Conservation (phyloP, 2,329 filamentous ascomycete species). For the Colletotrichum brevisporum region DNA sequence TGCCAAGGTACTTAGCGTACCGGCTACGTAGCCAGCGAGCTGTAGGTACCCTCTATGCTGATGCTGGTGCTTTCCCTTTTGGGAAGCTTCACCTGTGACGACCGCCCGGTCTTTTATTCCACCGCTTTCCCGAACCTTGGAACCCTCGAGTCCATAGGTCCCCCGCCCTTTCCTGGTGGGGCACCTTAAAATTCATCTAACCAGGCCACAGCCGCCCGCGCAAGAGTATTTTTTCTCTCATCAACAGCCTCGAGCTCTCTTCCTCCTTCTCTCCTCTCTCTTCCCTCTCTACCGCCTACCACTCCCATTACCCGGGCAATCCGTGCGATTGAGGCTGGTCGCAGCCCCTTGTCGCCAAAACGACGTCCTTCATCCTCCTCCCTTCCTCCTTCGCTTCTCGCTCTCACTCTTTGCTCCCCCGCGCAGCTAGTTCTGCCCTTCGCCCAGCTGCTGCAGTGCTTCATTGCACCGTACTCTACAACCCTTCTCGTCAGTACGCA, state of each 20-base stretch:
- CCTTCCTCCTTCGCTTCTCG: slow-evolving; percentile 68
- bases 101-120: slow-evolving; percentile 29
- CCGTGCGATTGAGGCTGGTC: slow-evolving; percentile 56
- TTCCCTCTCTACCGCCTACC: slow-evolving; percentile 32
- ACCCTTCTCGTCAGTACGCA: slow-evolving; percentile 70
- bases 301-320: slow-evolving; percentile 33
- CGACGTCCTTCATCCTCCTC: slow-evolving; percentile 57
- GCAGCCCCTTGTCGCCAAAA: slow-evolving; percentile 58
- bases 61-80: no score
- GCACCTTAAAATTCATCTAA: slow-evolving; percentile 42
- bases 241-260: slow-evolving; percentile 45
- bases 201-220: slow-evolving; percentile 33
- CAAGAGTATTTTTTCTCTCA: slow-evolving; percentile 43
- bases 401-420: slow-evolving; percentile 61
- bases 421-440: slow-evolving; percentile 79
- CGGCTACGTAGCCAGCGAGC: no score
- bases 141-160: slow-evolving; percentile 14
- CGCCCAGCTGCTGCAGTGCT: slow-evolving; percentile 65
- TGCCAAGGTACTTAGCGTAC: no score
- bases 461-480: slow-evolving; percentile 63
- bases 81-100: no score
- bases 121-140: slow-evolving; percentile 29
- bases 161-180: slow-evolving; percentile 33
- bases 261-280: slow-evolving; percentile 38
- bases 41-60: no score